Evolutionary conservation across 257 asterid genomes (phyloP).

Genomic region (Rauvolfia tetraphylla): DNA sequence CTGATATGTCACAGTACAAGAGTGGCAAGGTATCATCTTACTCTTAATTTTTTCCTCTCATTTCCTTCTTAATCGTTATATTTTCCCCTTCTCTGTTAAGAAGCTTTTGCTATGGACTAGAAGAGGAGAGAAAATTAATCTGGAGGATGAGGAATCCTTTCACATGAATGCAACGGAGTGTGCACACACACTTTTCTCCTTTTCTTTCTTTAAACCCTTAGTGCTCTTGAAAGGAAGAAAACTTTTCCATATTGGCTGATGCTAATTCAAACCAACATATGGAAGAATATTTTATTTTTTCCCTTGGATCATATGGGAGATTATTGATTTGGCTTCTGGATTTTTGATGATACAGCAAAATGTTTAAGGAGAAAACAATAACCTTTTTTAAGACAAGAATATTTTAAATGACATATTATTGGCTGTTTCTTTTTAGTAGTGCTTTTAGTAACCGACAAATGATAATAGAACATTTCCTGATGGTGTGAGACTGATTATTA

Average conservation of each 20-base stretch:
- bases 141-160: neutral
- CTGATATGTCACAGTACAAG: constrained; percentile 96
- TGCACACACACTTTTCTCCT: neutral
- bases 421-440: neutral
- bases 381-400: neutral
- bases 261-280: constrained; percentile 1
- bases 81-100: constrained; percentile 1
- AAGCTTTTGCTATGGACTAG: neutral
- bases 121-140: neutral
- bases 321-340: too few species aligned
- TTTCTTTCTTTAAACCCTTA: neutral
- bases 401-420: neutral
- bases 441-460: neutral
- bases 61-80: neutral
- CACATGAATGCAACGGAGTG: neutral
- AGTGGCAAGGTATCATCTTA: constrained; percentile 69
- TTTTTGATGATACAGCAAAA: neutral
- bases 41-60: constrained; percentile 2
- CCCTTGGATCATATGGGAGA: neutral
- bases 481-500: neutral
- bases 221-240: neutral
- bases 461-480: neutral
- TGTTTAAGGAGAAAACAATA: neutral
- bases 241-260: neutral
- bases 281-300: neutral